phyloP scores from a whole-genome alignment of 225 moss, liverwort and hornwort genomes.

The Sphagnum tenellum region DNA sequence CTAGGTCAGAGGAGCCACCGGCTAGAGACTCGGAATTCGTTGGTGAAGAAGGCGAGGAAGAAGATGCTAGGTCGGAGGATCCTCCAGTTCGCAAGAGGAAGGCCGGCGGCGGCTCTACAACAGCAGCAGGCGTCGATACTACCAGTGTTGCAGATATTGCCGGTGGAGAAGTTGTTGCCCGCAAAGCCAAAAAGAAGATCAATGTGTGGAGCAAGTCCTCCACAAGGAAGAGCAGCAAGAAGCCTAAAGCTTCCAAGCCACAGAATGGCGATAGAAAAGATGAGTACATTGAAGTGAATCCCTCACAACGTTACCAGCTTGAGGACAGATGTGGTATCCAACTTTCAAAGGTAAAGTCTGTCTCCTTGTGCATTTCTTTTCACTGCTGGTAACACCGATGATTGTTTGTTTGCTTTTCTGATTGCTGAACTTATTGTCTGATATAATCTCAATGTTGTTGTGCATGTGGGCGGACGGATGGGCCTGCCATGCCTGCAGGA shows the following conservation, averaged over 20 bases:
- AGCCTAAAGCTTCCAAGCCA: conserved; percentile 53
- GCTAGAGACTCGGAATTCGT: no score
- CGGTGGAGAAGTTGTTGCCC: conserved; percentile 48
- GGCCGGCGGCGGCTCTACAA: no score
- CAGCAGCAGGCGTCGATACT: no score
- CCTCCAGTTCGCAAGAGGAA: no score
- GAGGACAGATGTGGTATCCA: conserved; percentile 55
- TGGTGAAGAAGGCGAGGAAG: no score
- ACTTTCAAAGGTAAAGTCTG: conserved; percentile 35
- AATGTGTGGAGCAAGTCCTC: conserved; percentile 93
- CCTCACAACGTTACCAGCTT: conserved; percentile 53
- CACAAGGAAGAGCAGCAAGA: conserved; percentile 83
- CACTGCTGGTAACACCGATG: no score
- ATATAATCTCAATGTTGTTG: no score
- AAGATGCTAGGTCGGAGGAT: no score
- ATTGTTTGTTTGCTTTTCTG: no score
- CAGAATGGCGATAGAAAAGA: conserved; percentile 71
- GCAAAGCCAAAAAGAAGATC: conserved; percentile 71
- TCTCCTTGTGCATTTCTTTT: neutral
- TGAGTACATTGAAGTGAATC: conserved; percentile 72
- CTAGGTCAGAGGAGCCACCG: no score
- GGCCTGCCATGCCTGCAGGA: conserved; percentile 21
- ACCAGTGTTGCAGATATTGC: conserved; percentile 12
- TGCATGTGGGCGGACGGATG: neutral
- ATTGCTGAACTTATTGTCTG: no score